A percentile compares a stretch with the other conserved stretches of the same genome.
These are phyloP conservation scores for Ciborinia camelliae DNA, from an alignment of 2,329 filamentous ascomycete species.

Conservation along the genomic window DNA sequence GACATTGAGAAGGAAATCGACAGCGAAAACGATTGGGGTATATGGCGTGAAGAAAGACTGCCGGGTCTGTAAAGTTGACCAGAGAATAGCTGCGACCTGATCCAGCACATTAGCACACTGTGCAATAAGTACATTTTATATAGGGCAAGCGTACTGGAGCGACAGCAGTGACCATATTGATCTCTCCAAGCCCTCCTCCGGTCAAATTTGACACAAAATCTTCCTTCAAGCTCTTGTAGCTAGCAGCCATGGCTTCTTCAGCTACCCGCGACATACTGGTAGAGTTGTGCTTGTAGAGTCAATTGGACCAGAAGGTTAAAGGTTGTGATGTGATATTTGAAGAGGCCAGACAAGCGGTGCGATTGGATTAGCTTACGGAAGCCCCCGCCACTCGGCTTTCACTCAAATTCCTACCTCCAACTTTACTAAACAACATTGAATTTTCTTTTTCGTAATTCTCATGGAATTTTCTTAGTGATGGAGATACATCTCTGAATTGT, in stretches of 20 bases:
- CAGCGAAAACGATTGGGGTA: conserved; percentile 60
- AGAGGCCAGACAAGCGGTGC: conserved; percentile 5
- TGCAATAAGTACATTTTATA: conserved; percentile 22
- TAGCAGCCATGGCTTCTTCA: conserved; percentile 44
- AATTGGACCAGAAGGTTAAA: not conserved
- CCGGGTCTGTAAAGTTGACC: conserved; percentile 82
- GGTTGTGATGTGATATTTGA: not conserved
- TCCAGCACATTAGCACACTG: conserved; percentile 18
- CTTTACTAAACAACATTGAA: too few relatives aligned
- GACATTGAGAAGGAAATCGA: conserved; percentile 88
- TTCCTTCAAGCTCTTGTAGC: conserved; percentile 90
- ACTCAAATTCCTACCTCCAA: too few relatives aligned
- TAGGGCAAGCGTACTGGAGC: conserved; percentile 65
- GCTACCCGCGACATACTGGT: conserved; percentile 34
- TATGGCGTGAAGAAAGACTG: conserved; percentile 81
- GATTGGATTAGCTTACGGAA: not conserved
- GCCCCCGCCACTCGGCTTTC: not conserved
- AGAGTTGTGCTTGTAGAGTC: not conserved
- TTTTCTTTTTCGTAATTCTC: not conserved
- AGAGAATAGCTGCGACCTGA: conserved; percentile 77
- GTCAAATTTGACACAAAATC: conserved; percentile 90
- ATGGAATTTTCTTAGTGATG: not conserved
- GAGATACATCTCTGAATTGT: not conserved
- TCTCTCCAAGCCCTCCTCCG: conserved; percentile 78
- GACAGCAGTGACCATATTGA: conserved; percentile 80